These are phyloP conservation scores for Dianthus caryophyllus DNA, from an alignment of 148 eudicot species.

Conservation along the genomic window DNA sequence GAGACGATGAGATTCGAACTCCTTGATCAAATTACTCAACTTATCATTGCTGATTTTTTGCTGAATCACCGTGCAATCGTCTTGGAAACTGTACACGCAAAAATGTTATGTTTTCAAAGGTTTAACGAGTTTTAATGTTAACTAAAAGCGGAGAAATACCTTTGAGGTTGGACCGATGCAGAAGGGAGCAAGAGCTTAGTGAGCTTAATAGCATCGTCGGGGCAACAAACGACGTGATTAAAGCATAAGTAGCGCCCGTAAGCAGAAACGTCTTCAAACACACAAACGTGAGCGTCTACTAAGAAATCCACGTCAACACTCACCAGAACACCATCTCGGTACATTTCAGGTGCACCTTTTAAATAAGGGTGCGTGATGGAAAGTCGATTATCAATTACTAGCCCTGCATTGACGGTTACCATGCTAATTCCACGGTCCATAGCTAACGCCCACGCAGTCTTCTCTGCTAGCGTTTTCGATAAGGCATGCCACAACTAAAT, in stretches of 20 bases:
- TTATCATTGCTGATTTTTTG: conserved; percentile 59
- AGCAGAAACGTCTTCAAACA: conserved; percentile 50
- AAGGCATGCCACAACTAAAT: conserved; percentile 77
- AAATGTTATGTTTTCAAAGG: background rate
- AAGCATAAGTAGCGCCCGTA: conserved; percentile 69
- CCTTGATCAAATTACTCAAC: conserved; percentile 44
- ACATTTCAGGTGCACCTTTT: conserved; percentile 82
- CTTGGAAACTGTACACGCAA: conserved; percentile 30
- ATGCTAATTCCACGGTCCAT: conserved; percentile 64
- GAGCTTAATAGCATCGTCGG: conserved; percentile 42
- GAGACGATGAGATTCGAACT: conserved; percentile 32
- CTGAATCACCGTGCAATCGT: conserved; percentile 38
- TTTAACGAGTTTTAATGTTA: no score
- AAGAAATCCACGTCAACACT: conserved; percentile 47
- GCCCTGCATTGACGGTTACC: conserved; percentile 56
- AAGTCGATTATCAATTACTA: conserved; percentile 38
- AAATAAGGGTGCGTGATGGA: conserved; percentile 45
- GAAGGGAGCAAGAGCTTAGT: conserved; percentile 43
- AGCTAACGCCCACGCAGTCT: conserved; percentile 77
- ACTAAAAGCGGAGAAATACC: conserved; percentile 35
- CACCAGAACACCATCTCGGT: conserved; percentile 52
- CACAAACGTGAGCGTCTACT: conserved; percentile 47
- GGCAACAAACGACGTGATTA: conserved; percentile 41
- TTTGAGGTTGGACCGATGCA: conserved; percentile 28
- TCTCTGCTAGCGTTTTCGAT: conserved; percentile 64